phyloP scores from a whole-genome alignment of 2,329 filamentous ascomycete species.

The Monosporascus sp. region DNA sequence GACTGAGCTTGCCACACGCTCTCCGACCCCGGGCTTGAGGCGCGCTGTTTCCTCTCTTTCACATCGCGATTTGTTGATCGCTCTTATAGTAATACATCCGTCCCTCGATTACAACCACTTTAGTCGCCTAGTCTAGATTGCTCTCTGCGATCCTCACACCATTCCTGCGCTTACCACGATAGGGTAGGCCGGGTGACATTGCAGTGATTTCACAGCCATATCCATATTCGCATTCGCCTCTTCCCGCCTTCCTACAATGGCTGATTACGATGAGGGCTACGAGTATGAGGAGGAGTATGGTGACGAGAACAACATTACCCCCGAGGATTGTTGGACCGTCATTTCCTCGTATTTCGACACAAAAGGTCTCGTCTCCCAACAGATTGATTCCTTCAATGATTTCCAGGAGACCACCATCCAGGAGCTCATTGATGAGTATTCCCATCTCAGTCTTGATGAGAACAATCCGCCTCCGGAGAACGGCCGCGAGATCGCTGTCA shows the following conservation, averaged over 20 bases:
- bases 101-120: too few relatives aligned
- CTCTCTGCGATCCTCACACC: too few relatives aligned
- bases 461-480: conserved; percentile 70
- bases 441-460: conserved; percentile 87
- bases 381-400: conserved; percentile 97
- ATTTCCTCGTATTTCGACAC: conserved; percentile 95
- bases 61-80: too few relatives aligned
- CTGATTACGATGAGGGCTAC: conserved; percentile 55
- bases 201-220: too few relatives aligned
- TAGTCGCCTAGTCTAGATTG: too few relatives aligned
- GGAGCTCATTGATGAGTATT: conserved; percentile 88
- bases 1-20: background rate
- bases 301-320: conserved; percentile 73
- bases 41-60: background rate
- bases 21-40: background rate
- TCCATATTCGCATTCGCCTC: background rate
- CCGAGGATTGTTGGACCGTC: conserved; percentile 97
- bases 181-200: background rate
- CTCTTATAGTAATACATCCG: too few relatives aligned
- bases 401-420: conserved; percentile 94
- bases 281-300: conserved; percentile 67
- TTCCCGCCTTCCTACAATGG: conserved; percentile 34
- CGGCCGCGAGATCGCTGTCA: conserved; percentile 75
- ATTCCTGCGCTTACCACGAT: too few relatives aligned
- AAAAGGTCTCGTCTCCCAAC: conserved; percentile 94